Percentiles rank a stretch among this genome's conserved stretches.
These are phyloP conservation scores for Bullera alba DNA, from an alignment of 768 basidiomycete species.

Conservation along the genomic window DNA sequence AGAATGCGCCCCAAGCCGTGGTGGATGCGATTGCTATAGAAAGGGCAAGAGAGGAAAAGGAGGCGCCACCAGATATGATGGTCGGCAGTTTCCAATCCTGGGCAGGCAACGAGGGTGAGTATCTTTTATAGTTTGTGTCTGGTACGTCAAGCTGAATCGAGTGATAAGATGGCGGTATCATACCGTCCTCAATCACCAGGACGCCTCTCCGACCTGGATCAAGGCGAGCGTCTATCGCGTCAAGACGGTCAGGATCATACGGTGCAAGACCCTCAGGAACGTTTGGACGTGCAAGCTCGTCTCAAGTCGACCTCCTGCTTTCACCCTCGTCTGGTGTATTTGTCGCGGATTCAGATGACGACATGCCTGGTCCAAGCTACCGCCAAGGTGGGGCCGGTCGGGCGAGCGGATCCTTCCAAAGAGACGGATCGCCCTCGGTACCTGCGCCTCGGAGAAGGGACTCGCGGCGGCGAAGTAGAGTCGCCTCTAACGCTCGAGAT, in stretches of 20 bases:
- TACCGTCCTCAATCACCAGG: conserved; percentile 28
- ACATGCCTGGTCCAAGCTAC: conserved; percentile 10
- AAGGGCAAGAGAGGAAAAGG: conserved; percentile 33
- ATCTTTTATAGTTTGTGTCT: background rate
- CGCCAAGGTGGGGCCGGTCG: background rate
- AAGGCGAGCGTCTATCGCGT: conserved; percentile 31
- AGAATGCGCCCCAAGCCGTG: conserved; percentile 32
- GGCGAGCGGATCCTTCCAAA: too few relatives aligned
- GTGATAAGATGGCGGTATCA: conserved; percentile 22
- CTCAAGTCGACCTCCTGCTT: conserved; percentile 18
- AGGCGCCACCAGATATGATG: conserved; percentile 37
- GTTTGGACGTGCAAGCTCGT: conserved; percentile 10
- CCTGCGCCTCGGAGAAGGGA: conserved; percentile 6
- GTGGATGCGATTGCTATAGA: conserved; percentile 28
- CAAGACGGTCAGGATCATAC: conserved; percentile 21
- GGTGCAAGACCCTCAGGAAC: conserved; percentile 13
- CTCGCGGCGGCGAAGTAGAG: conserved; percentile 10
- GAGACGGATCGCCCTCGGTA: background rate
- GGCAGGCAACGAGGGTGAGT: conserved; percentile 28
- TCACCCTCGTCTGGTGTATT: conserved; percentile 35
- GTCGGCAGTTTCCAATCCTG: conserved; percentile 31
- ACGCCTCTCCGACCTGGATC: conserved; percentile 24
- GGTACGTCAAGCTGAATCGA: background rate
- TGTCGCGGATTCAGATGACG: conserved; percentile 31
- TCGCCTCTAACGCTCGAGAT: conserved; percentile 1